Evolutionary conservation across 2,329 filamentous ascomycete species (phyloP).

Genomic region (Lasiodiplodia hormozganensis): DNA sequence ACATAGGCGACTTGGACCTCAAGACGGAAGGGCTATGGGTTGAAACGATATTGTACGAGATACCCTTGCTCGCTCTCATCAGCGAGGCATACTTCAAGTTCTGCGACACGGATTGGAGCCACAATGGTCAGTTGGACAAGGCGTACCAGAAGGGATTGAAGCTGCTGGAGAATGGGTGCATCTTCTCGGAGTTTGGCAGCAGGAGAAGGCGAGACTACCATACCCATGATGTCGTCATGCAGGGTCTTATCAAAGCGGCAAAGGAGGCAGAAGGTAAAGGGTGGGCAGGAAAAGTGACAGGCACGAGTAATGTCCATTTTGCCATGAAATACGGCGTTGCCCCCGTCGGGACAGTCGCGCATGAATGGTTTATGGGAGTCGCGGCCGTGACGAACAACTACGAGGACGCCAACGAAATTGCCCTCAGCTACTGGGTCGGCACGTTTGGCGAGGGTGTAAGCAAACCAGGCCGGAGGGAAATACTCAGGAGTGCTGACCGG

Average conservation of each 20-base stretch:
- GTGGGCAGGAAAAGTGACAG: conserved; percentile 75
- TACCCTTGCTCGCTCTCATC: conserved; percentile 87
- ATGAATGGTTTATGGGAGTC: conserved; percentile 99
- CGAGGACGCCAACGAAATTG: conserved; percentile 80
- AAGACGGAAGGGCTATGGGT: conserved; percentile 84
- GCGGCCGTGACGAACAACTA: conserved; percentile 91
- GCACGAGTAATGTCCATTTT: conserved; percentile 96
- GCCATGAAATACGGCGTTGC: conserved; percentile 89
- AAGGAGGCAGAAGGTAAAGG: conserved; percentile 71
- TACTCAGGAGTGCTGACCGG: conserved; percentile 20
- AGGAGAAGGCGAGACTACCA: conserved; percentile 90
- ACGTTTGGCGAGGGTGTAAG: conserved; percentile 81
- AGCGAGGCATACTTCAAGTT: conserved; percentile 98
- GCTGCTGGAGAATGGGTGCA: conserved; percentile 81
- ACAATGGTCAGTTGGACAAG: conserved; percentile 84
- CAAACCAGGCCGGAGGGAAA: conserved; percentile 17
- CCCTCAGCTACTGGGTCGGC: conserved; percentile 85
- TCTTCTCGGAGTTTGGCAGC: conserved; percentile 93
- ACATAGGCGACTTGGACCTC: conserved; percentile 76
- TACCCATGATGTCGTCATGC: conserved; percentile 90
- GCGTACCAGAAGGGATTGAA: conserved; percentile 81
- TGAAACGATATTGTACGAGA: conserved; percentile 97
- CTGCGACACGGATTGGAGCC: conserved; percentile 90
- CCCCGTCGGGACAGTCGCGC: conserved; percentile 88
- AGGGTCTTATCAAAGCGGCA: conserved; percentile 80